Evolutionary conservation across 805 yeast genomes (phyloP).

Genomic region (Cyberlindnera bimundalis): DNA sequence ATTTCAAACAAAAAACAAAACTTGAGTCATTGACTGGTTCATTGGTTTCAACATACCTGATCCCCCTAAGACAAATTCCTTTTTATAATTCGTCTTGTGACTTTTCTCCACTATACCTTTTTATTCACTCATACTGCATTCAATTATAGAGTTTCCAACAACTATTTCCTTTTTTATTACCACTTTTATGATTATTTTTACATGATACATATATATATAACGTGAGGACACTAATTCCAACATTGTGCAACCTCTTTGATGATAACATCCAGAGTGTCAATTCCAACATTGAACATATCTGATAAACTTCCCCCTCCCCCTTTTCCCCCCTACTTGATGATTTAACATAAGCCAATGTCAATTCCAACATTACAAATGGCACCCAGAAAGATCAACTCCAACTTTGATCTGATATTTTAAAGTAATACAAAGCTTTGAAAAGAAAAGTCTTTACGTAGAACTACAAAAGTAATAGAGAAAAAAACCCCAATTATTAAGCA

Average conservation of each 20-base stretch:
- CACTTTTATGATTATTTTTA: not conserved
- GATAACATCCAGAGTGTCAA: conserved; percentile 8
- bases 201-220: conserved; percentile 2
- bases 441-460: too few species aligned
- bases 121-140: too few species aligned
- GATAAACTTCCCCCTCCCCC: too few species aligned
- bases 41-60: conserved; percentile 10
- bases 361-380: conserved; percentile 23
- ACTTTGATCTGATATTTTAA: conserved; percentile 4
- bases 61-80: not conserved
- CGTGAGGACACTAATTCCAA: conserved; percentile 11
- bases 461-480: too few species aligned
- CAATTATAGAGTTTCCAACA: conserved; percentile 14
- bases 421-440: too few species aligned
- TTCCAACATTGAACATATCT: conserved; percentile 17
- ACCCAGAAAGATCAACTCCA: conserved; percentile 8
- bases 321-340: not conserved
- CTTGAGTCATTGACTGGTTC: conserved; percentile 6
- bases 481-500: too few species aligned
- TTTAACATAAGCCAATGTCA: conserved; percentile 3
- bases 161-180: not conserved
- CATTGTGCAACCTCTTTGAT: conserved; percentile 9
- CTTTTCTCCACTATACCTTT: too few species aligned
- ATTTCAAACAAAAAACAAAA: too few species aligned
- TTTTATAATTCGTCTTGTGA: too few species aligned